Base-by-base conservation (phyloP, 768 basidiomycete species). In the Macrolepiota albuminosa region DNA sequence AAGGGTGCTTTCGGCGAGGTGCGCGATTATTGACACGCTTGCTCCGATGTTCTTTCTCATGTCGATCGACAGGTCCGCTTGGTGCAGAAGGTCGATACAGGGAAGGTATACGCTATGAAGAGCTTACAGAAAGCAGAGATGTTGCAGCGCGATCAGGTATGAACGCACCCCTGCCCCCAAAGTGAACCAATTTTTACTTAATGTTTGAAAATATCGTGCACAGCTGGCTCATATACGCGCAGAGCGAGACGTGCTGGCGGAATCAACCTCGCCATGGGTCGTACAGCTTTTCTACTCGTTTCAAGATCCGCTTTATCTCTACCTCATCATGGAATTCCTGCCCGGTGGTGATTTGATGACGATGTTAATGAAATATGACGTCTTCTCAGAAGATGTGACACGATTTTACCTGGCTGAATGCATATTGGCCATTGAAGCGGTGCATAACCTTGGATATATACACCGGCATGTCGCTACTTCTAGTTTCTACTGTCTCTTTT, bases 321-420 rank as follows among this genome's bases (percentile, higher is more conserved):
- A 98, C 76, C 84, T 99, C 61, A 91, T 99, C 78, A 99, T 99
- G 96, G 82, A 83, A 64, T 84, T 84, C 66, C 79, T 86, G 47
- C 84, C 85, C 40, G 96, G 96, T 48, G 96, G 96, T n/a, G 96
- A 99, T 72, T 79, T 99, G 63, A 98, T 99, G 96, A 98, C 97
- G 13, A 99, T 98, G 96, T 79, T 99, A 66, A 99, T 99, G 89
- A 98, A 98, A 75, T 98, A 99, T 74, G 96, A 98, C 72, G 91
- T 96, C 8, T 98, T 98, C 77, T 93, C 93, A 7, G 97, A 98
- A 73, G 96, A 98, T 70, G 96, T 98, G 40, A 95, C 94, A 34
- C 88, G 96, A 60, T 98, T 99, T 76, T 99, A 99, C 74, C 97
- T 99, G 86, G 96, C 96, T 29, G 96, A 99, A 73, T 97, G 95